phyloP scores from a whole-genome alignment of 805 yeast species.

The Torulaspora franciscae region DNA sequence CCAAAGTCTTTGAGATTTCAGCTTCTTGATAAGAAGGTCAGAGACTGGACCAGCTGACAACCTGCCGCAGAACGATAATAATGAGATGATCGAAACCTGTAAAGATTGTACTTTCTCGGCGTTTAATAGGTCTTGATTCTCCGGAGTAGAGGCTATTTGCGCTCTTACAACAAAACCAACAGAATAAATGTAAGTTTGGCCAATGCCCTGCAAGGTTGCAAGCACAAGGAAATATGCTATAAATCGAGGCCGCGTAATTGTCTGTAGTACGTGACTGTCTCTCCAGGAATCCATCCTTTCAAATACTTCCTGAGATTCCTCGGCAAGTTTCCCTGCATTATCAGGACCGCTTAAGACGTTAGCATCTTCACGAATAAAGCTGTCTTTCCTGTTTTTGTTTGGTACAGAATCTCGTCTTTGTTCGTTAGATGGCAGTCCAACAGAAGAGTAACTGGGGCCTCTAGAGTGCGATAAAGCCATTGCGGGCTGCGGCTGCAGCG shows the following conservation, averaged over 20 bases:
- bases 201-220: constrained; percentile 55
- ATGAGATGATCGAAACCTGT: constrained; percentile 63
- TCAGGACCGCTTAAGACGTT: not conserved
- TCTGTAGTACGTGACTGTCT: constrained; percentile 17
- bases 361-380: constrained; percentile 11
- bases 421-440: constrained; percentile 1
- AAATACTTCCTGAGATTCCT: not conserved
- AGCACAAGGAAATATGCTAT: constrained; percentile 51
- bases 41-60: constrained; percentile 60
- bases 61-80: constrained; percentile 63
- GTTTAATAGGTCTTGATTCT: constrained; percentile 15
- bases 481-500: not conserved
- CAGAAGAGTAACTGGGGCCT: constrained; percentile 10
- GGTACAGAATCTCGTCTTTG: constrained; percentile 10
- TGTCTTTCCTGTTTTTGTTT: constrained; percentile 6
- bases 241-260: constrained; percentile 38
- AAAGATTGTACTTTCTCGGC: constrained; percentile 56
- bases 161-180: constrained; percentile 67
- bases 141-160: constrained; percentile 35
- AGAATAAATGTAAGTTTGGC: constrained; percentile 67
- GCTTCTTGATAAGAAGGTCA: constrained; percentile 50
- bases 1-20: constrained; percentile 61
- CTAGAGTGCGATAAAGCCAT: constrained; percentile 3
- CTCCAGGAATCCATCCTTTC: constrained; percentile 8
- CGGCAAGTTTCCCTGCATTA: not conserved